These are phyloP conservation scores for Teunomyces lycoperdinae DNA, from an alignment of 805 yeast species.

Conservation along the genomic window DNA sequence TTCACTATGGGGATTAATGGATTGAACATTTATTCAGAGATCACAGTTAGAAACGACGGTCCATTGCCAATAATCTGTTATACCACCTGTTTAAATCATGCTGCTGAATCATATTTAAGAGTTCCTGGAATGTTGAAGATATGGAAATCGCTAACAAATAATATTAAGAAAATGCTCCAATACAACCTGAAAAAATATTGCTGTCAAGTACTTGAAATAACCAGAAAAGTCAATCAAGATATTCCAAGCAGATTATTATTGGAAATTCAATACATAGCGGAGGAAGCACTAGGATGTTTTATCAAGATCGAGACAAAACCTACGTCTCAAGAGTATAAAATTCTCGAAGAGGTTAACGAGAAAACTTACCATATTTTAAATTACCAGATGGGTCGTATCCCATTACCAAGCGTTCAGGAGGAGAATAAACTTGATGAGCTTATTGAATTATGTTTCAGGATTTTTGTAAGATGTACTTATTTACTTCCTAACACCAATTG, in stretches of 20 bases:
- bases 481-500: constrained; percentile 23
- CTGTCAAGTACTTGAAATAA: constrained; percentile 7
- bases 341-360: constrained; percentile 1
- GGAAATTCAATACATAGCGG: constrained; percentile 3
- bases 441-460: constrained; percentile 26
- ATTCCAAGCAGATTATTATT: constrained; percentile 3
- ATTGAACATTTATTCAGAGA: constrained; percentile 4
- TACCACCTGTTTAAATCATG: constrained; percentile 3
- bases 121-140: constrained; percentile 16
- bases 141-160: constrained; percentile 12
- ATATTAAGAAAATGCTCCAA: neutral
- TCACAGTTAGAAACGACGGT: neutral
- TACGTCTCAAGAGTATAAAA: neutral
- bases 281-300: neutral
- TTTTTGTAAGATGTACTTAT: constrained; percentile 27
- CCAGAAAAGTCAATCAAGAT: constrained; percentile 1
- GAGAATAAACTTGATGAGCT: constrained; percentile 19
- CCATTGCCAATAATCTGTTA: constrained; percentile 6
- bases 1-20: constrained; percentile 3
- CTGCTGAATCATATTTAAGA: constrained; percentile 1
- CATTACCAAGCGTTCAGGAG: constrained; percentile 20
- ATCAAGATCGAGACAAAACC: neutral
- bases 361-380: constrained; percentile 16
- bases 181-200: neutral
- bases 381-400: constrained; percentile 35